phyloP scores from a whole-genome alignment of 352 stramenopile species.

The Pythium pyrilobum region DNA sequence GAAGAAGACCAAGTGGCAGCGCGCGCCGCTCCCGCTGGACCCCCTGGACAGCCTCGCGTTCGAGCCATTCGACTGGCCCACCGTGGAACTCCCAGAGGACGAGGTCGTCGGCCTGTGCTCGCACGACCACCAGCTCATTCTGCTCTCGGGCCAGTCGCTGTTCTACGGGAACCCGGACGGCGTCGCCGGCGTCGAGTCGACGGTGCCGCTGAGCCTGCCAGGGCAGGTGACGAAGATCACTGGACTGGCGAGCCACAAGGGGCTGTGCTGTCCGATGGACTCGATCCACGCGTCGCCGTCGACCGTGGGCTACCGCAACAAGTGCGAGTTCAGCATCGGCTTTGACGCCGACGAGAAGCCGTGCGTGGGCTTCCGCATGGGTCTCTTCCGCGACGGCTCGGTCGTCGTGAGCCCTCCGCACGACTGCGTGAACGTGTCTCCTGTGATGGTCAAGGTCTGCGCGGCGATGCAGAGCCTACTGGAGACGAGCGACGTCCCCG shows the following conservation, averaged over 20 bases:
- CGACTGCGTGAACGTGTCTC: conserved; percentile 75
- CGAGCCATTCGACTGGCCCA: conserved; percentile 38
- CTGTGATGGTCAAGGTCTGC: conserved; percentile 79
- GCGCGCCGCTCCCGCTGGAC: conserved; percentile 37
- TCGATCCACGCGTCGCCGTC: conserved; percentile 81
- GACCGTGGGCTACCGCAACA: conserved; percentile 94
- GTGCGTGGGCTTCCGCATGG: conserved; percentile 85
- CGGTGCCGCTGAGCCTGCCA: conserved; percentile 21
- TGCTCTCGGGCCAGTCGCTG: conserved; percentile 42
- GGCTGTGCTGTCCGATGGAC: conserved; percentile 81
- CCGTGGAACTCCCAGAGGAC: conserved; percentile 12
- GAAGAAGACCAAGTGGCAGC: conserved; percentile 32
- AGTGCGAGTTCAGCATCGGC: conserved; percentile 97
- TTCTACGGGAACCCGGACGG: conserved; percentile 31
- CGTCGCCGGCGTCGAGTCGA: conserved; percentile 30
- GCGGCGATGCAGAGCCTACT: conserved; percentile 56
- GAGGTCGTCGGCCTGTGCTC: conserved; percentile 54
- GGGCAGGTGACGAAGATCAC: conserved; percentile 24
- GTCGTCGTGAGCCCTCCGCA: conserved; percentile 61
- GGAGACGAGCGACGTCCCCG: conserved; percentile 45
- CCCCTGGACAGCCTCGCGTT: conserved; percentile 52
- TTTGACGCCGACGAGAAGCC: conserved; percentile 67
- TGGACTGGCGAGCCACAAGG: conserved; percentile 78
- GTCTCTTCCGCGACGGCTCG: conserved; percentile 73
- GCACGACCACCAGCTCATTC: conserved; percentile 69